A percentile compares a stretch with the other conserved stretches of the same genome.
These are phyloP conservation scores for Microcyclospora tardicrescens DNA, from an alignment of 2,329 filamentous ascomycete species.

Conservation along the genomic window DNA sequence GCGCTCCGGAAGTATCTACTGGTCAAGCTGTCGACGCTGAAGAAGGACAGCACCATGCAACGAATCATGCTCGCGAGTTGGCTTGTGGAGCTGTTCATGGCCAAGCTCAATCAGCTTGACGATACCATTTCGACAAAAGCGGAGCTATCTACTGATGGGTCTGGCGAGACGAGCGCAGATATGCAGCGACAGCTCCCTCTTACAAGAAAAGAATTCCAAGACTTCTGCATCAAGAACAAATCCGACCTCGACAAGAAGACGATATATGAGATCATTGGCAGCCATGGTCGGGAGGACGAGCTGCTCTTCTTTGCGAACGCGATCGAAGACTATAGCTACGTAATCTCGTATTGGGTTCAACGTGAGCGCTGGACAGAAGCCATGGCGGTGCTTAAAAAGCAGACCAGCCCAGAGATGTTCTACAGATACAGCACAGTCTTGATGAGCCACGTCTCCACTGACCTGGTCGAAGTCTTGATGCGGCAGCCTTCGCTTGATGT, in stretches of 20 bases:
- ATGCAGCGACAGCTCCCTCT: constrained; percentile 57
- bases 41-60: constrained; percentile 80
- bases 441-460: constrained; percentile 74
- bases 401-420: constrained; percentile 84
- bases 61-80: constrained; percentile 89
- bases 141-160: constrained; percentile 55
- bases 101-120: constrained; percentile 85
- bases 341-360: constrained; percentile 94
- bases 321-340: constrained; percentile 85
- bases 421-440: constrained; percentile 96
- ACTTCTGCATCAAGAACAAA: constrained; percentile 78
- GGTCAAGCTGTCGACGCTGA: constrained; percentile 68
- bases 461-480: constrained; percentile 92
- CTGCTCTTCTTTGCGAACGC: constrained; percentile 81
- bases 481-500: constrained; percentile 74
- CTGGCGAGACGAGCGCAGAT: constrained; percentile 37
- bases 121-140: constrained; percentile 86
- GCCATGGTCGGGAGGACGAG: constrained; percentile 87
- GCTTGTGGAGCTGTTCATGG: constrained; percentile 95
- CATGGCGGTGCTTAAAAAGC: constrained; percentile 77
- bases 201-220: constrained; percentile 69
- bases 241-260: constrained; percentile 79
- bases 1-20: constrained; percentile 80
- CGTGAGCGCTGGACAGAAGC: constrained; percentile 84
- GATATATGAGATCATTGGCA: constrained; percentile 89